Conservation (phyloP, 331 rosid species). For the Stylosanthes scabra region DNA sequence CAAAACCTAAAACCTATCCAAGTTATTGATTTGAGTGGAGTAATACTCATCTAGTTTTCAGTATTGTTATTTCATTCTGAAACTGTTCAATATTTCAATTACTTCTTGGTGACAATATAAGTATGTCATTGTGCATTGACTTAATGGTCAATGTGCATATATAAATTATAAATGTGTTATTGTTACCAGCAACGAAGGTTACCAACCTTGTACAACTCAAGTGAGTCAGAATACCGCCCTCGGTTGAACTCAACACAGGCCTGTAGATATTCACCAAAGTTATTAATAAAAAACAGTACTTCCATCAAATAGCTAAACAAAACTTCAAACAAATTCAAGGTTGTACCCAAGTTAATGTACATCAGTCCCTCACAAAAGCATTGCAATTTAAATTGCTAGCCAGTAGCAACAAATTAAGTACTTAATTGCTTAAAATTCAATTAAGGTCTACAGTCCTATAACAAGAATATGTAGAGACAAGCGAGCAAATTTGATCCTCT, state of each 20-base stretch:
- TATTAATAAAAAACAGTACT: constrained; percentile 37
- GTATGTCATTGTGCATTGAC: neutral
- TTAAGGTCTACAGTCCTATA: neutral
- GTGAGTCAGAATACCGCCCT: constrained; percentile 85
- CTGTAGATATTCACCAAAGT: constrained; percentile 59
- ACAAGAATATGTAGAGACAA: constrained; percentile 19
- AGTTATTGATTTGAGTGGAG: neutral
- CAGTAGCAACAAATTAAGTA: constrained; percentile 14
- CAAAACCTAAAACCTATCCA: constrained; percentile 21
- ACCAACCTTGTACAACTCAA: constrained; percentile 96
- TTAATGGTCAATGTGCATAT: neutral
- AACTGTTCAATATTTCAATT: neutral
- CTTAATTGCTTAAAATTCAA: neutral
- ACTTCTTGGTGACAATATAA: neutral
- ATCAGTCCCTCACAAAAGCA: no score
- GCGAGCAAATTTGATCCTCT: constrained; percentile 17
- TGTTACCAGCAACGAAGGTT: constrained; percentile 32
- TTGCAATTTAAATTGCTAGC: neutral
- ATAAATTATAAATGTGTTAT: constrained; percentile 33
- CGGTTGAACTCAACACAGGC: constrained; percentile 99
- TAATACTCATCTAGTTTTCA: constrained; percentile 8
- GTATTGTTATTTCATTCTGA: neutral
- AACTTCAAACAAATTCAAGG: constrained; percentile 31
- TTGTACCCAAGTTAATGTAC: neutral
- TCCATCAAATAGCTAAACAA: constrained; percentile 25